These are phyloP conservation scores for Lachancea meyersii DNA, from an alignment of 805 yeast species.

Conservation along the genomic window DNA sequence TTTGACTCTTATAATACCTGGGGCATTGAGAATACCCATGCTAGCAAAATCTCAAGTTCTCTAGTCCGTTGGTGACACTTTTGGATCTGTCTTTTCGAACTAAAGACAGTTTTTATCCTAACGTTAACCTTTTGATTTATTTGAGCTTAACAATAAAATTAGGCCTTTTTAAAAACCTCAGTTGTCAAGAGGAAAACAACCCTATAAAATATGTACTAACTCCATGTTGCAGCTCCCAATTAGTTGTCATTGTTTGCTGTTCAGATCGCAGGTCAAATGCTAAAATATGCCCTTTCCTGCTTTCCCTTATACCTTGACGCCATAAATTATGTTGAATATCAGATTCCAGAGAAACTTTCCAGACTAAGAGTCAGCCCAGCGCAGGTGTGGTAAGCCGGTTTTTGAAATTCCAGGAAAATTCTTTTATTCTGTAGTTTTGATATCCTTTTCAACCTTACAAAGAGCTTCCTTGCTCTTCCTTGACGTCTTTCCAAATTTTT, in stretches of 20 bases:
- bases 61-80: not conserved
- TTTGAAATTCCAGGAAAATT: too few species aligned
- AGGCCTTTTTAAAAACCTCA: too few species aligned
- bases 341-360: not conserved
- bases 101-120: too few species aligned
- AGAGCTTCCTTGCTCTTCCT: conserved; percentile 3
- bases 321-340: not conserved
- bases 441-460: not conserved
- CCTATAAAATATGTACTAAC: not conserved
- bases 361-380: too few species aligned
- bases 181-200: not conserved
- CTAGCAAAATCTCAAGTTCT: not conserved
- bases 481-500: conserved; percentile 25
- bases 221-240: not conserved
- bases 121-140: too few species aligned
- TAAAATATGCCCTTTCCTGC: not conserved
- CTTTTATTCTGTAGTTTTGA: too few species aligned
- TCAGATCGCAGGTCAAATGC: not conserved
- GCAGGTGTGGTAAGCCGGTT: too few species aligned
- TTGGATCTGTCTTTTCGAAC: too few species aligned
- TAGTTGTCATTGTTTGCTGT: too few species aligned
- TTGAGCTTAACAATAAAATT: too few species aligned
- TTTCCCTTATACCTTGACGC: not conserved
- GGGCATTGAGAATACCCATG: conserved; percentile 28
- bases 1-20: conserved; percentile 74